phyloP scores from a whole-genome alignment of 2,329 filamentous ascomycete genomes.

The Diplodia mutila region DNA sequence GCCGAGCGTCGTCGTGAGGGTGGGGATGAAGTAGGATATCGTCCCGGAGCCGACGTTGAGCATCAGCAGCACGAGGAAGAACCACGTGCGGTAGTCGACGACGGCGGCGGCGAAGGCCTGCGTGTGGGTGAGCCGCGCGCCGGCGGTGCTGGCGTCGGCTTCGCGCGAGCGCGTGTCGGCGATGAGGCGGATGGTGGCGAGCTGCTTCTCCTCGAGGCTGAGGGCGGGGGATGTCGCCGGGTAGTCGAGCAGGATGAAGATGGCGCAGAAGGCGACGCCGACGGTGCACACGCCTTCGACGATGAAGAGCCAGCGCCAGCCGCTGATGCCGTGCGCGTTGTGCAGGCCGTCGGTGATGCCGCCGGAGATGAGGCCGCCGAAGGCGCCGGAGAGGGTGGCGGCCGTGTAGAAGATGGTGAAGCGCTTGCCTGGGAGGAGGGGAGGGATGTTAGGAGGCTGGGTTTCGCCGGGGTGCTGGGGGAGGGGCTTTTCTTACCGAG shows the following conservation, averaged over 20 bases:
- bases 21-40: constrained; percentile 48
- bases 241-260: constrained; percentile 62
- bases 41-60: constrained; percentile 27
- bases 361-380: constrained; percentile 62
- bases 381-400: constrained; percentile 61
- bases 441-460: constrained; percentile 38
- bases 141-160: constrained; percentile 3
- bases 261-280: constrained; percentile 34
- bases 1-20: constrained; percentile 68
- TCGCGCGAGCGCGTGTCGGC: constrained; percentile 17
- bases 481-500: not conserved
- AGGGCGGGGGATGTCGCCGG: constrained; percentile 63
- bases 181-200: constrained; percentile 21
- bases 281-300: constrained; percentile 34
- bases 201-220: constrained; percentile 51
- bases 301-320: constrained; percentile 44
- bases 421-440: constrained; percentile 63
- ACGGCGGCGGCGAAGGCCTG: constrained; percentile 25
- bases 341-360: constrained; percentile 61
- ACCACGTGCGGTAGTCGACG: constrained; percentile 25
- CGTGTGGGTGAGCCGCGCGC: not conserved
- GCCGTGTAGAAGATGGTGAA: constrained; percentile 65
- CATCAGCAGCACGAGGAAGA: constrained; percentile 25
- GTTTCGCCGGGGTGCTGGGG: not conserved
- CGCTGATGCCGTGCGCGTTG: constrained; percentile 46